A percentile compares a stretch with the other conserved stretches of the same genome.
Conservation (phyloP, 2,329 filamentous ascomycete species). For the Metarhizium brunneum region DNA sequence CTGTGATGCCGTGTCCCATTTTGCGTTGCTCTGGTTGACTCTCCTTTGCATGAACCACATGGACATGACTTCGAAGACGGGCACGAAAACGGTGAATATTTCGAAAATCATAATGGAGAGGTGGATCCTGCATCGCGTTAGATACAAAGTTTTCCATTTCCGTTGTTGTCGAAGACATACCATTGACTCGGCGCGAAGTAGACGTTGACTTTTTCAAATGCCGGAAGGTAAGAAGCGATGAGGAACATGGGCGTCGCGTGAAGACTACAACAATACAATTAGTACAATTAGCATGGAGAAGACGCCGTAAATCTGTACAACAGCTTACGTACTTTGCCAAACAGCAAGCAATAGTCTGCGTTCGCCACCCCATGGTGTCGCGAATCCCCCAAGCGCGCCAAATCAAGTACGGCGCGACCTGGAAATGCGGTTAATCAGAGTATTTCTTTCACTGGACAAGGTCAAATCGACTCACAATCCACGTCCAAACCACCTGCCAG, state of each 20-base stretch:
- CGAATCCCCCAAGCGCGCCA: slow-evolving; percentile 52
- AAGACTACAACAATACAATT: slow-evolving; percentile 28
- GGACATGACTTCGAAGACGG: slow-evolving; percentile 43
- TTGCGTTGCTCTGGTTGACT: slow-evolving; percentile 8
- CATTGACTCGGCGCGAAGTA: slow-evolving; percentile 50
- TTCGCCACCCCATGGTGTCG: slow-evolving; percentile 55
- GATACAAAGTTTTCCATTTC: neutral
- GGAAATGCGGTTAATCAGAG: neutral
- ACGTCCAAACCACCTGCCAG: slow-evolving; percentile 51
- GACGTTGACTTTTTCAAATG: slow-evolving; percentile 38
- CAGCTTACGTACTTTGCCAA: slow-evolving; percentile 27
- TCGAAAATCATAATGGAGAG: slow-evolving; percentile 53
- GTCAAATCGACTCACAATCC: slow-evolving; percentile 47
- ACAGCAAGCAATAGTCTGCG: slow-evolving; percentile 46
- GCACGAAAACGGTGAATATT: slow-evolving; percentile 51
- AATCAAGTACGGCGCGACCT: slow-evolving; percentile 18
- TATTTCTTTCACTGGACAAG: slow-evolving; percentile 4
- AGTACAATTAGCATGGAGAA: too few species aligned
- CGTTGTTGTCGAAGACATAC: slow-evolving; percentile 20
- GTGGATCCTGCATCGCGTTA: slow-evolving; percentile 22
- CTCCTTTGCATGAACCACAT: slow-evolving; percentile 25
- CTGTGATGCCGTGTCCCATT: slow-evolving; percentile 10
- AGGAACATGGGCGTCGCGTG: slow-evolving; percentile 58
- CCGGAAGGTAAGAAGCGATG: slow-evolving; percentile 40
- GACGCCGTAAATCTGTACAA: too few species aligned